A percentile compares a stretch with the other conserved stretches of the same genome.
Conservation (phyloP, 2,329 filamentous ascomycete species). For the Cladosporium colombiae region DNA sequence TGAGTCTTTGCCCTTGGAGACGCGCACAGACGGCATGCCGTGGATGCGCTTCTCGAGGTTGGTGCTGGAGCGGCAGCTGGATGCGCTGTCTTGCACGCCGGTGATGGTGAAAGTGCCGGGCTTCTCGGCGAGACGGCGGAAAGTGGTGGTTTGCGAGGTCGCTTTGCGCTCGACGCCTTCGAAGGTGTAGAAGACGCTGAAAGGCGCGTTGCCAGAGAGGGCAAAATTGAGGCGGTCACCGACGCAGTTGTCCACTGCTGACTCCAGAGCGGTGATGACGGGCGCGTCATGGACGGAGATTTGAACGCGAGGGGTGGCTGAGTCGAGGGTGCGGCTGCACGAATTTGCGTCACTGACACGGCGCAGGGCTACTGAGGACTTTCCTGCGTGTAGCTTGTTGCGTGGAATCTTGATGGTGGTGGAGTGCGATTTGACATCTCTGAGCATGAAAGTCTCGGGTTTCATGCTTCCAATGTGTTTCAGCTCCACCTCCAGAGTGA, state of each 20-base stretch:
- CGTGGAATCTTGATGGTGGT: constrained; percentile 76
- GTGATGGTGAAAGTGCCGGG: constrained; percentile 88
- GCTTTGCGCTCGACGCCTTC: constrained; percentile 77
- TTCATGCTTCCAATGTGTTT: constrained; percentile 82
- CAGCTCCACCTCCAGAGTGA: constrained; percentile 87
- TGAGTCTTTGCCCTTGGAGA: constrained; percentile 78
- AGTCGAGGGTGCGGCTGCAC: constrained; percentile 76
- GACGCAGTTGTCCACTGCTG: constrained; percentile 86
- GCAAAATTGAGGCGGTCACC: constrained; percentile 93
- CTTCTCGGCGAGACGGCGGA: constrained; percentile 89
- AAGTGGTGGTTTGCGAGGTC: constrained; percentile 74
- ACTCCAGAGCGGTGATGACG: constrained; percentile 83
- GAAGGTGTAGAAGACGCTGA: constrained; percentile 91
- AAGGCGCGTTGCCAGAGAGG: constrained; percentile 85
- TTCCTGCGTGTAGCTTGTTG: constrained; percentile 80
- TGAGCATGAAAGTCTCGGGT: constrained; percentile 78
- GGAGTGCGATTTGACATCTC: constrained; percentile 66
- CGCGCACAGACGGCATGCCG: constrained; percentile 84
- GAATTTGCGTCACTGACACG: constrained; percentile 85
- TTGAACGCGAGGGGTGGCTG: constrained; percentile 70
- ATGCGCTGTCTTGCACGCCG: constrained; percentile 81
- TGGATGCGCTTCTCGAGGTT: constrained; percentile 83
- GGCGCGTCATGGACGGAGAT: constrained; percentile 93
- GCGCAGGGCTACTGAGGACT: constrained; percentile 83
- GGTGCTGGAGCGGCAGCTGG: constrained; percentile 79